Evolutionary conservation across 345 rosid genomes (phyloP).

Genomic region (Combretum micranthum): DNA sequence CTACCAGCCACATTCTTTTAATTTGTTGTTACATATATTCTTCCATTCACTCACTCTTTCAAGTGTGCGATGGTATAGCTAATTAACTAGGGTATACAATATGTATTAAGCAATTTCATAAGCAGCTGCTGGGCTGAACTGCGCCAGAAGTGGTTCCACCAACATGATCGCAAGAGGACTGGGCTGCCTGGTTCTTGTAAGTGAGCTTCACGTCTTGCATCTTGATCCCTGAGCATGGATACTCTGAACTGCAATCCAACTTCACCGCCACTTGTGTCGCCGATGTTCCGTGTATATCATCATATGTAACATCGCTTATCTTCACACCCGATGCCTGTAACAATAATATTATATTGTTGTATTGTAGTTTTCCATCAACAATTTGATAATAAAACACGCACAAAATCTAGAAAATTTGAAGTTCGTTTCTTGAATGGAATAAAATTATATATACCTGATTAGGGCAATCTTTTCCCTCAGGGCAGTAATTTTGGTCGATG

Average conservation of each 20-base stretch:
- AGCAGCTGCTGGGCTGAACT: conserved; percentile 34
- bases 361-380: too few species aligned
- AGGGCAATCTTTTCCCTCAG: conserved; percentile 24
- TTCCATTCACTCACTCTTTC: too few species aligned
- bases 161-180: conserved; percentile 49
- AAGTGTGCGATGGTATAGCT: too few species aligned
- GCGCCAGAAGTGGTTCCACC: conserved; percentile 39
- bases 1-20: too few species aligned
- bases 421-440: not conserved
- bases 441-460: conserved; percentile 29
- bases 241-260: conserved; percentile 51
- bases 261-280: conserved; percentile 46
- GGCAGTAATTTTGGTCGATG: conserved; percentile 39
- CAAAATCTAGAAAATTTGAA: too few species aligned
- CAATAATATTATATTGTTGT: too few species aligned
- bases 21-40: too few species aligned
- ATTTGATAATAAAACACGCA: too few species aligned
- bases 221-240: conserved; percentile 50
- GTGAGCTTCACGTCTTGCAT: conserved; percentile 45
- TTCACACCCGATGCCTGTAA: conserved; percentile 55
- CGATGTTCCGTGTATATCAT: conserved; percentile 59
- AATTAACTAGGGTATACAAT: too few species aligned
- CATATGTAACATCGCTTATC: conserved; percentile 49
- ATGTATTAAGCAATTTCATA: too few species aligned
- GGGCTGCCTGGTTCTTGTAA: conserved; percentile 28